phyloP scores from a whole-genome alignment of 2,329 filamentous ascomycete genomes.

The Nakataea oryzae region DNA sequence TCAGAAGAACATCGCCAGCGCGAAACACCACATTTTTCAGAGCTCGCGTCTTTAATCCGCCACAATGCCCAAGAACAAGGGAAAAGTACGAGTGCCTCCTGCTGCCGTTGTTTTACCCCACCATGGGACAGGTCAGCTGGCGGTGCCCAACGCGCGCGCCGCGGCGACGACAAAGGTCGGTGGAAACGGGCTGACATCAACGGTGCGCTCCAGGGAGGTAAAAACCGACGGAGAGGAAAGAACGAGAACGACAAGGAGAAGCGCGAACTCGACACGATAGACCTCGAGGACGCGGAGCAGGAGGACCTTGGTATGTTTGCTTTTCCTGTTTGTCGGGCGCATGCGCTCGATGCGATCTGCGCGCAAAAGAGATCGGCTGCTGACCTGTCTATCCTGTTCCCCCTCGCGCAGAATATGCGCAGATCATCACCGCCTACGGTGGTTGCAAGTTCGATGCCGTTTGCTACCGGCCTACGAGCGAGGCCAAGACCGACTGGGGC shows the following conservation, averaged over 20 bases:
- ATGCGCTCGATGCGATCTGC: background rate
- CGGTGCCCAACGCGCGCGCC: background rate
- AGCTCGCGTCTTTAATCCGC: background rate
- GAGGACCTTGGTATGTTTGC: slow-evolving; percentile 54
- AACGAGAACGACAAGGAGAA: slow-evolving; percentile 99
- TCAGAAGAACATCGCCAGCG: background rate
- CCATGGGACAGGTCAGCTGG: background rate
- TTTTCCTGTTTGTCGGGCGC: slow-evolving; percentile 1
- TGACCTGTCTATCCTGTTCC: background rate
- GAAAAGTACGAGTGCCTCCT: slow-evolving; percentile 56
- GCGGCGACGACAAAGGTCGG: background rate
- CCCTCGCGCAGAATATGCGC: slow-evolving; percentile 19
- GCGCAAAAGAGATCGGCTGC: background rate
- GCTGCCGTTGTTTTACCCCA: slow-evolving; percentile 1
- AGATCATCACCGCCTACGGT: slow-evolving; percentile 71
- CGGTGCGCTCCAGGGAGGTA: slow-evolving; percentile 62
- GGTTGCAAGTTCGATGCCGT: slow-evolving; percentile 61
- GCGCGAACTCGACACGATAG: slow-evolving; percentile 56
- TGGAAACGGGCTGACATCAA: background rate
- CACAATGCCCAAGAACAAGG: slow-evolving; percentile 98
- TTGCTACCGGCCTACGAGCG: slow-evolving; percentile 24
- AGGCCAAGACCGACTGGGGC: background rate
- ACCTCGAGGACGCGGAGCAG: slow-evolving; percentile 24
- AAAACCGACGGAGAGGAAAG: slow-evolving; percentile 97
- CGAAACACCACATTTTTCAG: background rate